Base-by-base conservation (phyloP, 345 rosid species). In the Ricinus communis region DNA sequence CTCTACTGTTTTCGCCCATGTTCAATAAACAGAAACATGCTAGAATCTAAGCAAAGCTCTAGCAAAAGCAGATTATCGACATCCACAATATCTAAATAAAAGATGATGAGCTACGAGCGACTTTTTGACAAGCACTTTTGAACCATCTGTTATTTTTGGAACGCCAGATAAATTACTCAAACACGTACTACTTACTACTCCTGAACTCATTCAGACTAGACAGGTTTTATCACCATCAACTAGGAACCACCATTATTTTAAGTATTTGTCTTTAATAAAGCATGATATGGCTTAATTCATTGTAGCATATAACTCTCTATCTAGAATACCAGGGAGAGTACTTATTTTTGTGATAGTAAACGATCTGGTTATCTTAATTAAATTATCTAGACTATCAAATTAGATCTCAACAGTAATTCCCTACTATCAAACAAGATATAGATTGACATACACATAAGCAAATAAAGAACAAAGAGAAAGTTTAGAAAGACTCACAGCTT, bases 401-500 rank as follows among this genome's bases (percentile, higher is more conserved):
- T 31, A 55, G 30, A 36, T 11, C 47, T 38, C 25, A 60, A 14
- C 8, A 60, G 28, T 12, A 33, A 6, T 7, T 57, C 5, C n/a
- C 21, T 19, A 46, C 16, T 10, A 27, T 31, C 47, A 15, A 36
- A 14, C 31, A 18, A 36, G 38, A 41, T 41, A 21, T 13, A 18
- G 27, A 57, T 62, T 40, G 47, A 56, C 27, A 38, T 21, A 21
- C n/a, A 31, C 12, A 31, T 12, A 13, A 71, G 21, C 15, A 6
- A 25, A 60, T 31, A n/a, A 5, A 46, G 43, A 19, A 41, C 43
- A 71, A 56, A 58, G 13, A 41, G 62, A 68, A 28, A 69, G 5
- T 0, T 58, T 3, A 45, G 1, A 27, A 16, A 62, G 70, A 76
- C 96, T 95, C 81, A 95, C 99, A 81, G 99, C 98, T 88, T 95